A percentile compares a stretch with the other conserved stretches of the same genome.
Conservation (phyloP, 1,284 basidiomycete species). For the Malassezia slooffiae region DNA sequence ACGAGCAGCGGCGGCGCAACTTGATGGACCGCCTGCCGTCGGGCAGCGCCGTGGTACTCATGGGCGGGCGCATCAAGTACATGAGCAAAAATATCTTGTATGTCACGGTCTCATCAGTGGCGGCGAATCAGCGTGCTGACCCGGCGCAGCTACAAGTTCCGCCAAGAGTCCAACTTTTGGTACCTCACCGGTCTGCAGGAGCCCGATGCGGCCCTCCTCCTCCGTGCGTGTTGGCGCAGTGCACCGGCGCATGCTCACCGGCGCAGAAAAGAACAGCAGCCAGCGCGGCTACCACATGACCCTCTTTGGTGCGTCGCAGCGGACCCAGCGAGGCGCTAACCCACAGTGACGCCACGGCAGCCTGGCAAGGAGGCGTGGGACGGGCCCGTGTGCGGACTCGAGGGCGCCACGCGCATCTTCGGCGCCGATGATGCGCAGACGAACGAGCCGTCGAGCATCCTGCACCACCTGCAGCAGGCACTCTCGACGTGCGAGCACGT, state of each 20-base stretch:
- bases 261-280: conserved; percentile 2
- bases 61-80: conserved; percentile 70
- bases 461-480: conserved; percentile 26
- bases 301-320: conserved; percentile 55
- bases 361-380: conserved; percentile 78
- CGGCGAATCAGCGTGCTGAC: background rate
- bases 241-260: too few species aligned
- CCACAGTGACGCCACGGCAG: conserved; percentile 56
- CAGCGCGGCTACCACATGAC: conserved; percentile 75
- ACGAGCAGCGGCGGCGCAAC: conserved; percentile 61
- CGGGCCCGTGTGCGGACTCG: conserved; percentile 56
- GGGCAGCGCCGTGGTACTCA: conserved; percentile 65
- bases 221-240: conserved; percentile 25
- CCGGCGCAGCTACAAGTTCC: conserved; percentile 62
- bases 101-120: conserved; percentile 54
- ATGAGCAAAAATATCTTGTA: conserved; percentile 52
- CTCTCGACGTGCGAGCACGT: conserved; percentile 29
- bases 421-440: conserved; percentile 37
- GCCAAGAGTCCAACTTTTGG: conserved; percentile 54
- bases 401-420: conserved; percentile 39
- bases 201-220: conserved; percentile 72
- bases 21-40: conserved; percentile 70
- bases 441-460: conserved; percentile 28
- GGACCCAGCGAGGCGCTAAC: background rate
- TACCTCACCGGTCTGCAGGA: conserved; percentile 67